Conservation (phyloP, 345 rosid genomes). For the Eucalyptus erythrocorys region DNA sequence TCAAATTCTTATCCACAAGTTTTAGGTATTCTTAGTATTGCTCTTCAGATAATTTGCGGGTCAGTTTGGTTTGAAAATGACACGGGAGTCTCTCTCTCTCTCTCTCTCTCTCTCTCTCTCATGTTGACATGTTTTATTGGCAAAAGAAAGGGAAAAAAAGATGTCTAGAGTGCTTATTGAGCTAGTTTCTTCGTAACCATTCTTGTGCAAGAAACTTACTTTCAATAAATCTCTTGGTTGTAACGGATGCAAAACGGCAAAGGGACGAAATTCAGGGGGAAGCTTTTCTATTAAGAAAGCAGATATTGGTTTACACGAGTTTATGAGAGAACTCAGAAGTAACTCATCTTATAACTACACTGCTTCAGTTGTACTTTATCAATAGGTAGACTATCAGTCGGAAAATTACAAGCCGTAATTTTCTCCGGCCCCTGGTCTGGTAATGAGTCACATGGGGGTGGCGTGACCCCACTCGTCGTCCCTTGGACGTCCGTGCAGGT, state of each 20-base stretch:
- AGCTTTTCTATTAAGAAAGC: background rate
- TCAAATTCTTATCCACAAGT: background rate
- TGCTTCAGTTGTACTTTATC: background rate
- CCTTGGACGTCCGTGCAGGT: constrained; percentile 7
- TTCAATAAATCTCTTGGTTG: background rate
- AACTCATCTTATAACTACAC: background rate
- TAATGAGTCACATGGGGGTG: background rate
- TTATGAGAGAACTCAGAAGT: background rate
- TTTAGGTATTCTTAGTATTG: background rate
- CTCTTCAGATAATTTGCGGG: background rate
- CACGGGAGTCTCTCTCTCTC: background rate
- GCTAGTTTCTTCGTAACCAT: background rate
- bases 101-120: background rate
- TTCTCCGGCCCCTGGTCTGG: constrained; percentile 3
- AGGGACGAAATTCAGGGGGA: background rate
- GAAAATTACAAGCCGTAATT: constrained; percentile 3
- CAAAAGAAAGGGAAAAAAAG: background rate
- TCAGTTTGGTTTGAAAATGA: background rate
- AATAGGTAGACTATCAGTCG: background rate
- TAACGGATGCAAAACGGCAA: background rate
- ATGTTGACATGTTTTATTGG: background rate
- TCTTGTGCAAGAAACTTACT: background rate
- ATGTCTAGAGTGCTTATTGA: background rate
- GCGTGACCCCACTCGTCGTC: constrained; percentile 9
- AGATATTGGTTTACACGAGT: background rate